A percentile compares a stretch with the other conserved stretches of the same genome.
Evolutionary conservation across 257 asterid genomes (phyloP).

Genomic region (Voacanga thouarsii): DNA sequence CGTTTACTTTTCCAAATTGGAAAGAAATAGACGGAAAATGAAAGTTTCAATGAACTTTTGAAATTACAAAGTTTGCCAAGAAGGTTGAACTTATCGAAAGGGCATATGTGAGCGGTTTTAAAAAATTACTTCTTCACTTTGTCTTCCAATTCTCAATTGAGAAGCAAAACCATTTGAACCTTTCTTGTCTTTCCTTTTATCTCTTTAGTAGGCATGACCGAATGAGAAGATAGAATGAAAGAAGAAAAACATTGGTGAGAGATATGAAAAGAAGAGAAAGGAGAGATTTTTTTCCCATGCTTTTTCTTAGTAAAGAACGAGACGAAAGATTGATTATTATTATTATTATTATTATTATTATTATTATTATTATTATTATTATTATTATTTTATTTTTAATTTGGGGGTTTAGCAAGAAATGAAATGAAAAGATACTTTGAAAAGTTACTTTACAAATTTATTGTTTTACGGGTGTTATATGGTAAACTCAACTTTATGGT

Average conservation of each 20-base stretch:
- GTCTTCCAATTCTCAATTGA: not conserved
- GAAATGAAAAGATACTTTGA: not conserved
- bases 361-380: too few species aligned
- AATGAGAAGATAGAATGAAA: not conserved
- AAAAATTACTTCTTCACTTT: too few species aligned
- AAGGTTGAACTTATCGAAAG: not conserved
- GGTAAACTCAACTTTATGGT: not conserved
- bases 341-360: too few species aligned
- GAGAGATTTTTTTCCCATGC: not conserved
- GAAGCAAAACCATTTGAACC: too few species aligned
- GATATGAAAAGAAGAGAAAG: not conserved
- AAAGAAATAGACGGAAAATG: not conserved
- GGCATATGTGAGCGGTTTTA: not conserved
- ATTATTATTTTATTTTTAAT: too few species aligned
- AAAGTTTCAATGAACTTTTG: not conserved
- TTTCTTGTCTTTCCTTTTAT: not conserved
- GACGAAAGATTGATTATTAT: not conserved
- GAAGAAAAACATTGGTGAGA: not conserved
- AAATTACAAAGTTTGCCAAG: not conserved
- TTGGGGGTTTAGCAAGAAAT: too few species aligned
- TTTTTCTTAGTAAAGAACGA: not conserved
- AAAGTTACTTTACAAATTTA: not conserved
- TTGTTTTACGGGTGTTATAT: not conserved
- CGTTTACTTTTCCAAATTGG: not conserved
- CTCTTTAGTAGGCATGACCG: not conserved